Percentiles rank a stretch among this genome's conserved stretches.
phyloP scores from a whole-genome alignment of 2,329 filamentous ascomycete species.

The Trichophaea hybrida region DNA sequence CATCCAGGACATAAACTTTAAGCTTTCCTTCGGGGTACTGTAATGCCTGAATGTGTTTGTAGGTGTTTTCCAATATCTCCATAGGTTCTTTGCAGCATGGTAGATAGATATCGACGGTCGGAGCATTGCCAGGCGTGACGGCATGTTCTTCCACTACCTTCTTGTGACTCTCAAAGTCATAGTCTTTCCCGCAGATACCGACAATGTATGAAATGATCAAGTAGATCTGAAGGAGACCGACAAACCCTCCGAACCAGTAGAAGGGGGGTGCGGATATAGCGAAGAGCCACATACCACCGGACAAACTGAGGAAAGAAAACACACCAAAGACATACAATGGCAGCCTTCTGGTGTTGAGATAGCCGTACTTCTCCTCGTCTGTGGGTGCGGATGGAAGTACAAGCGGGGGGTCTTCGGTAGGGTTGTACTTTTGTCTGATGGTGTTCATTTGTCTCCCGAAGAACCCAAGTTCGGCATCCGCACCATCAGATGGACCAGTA shows the following conservation, averaged over 20 bases:
- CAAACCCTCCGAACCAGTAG: constrained; percentile 33
- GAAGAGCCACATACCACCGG: constrained; percentile 35
- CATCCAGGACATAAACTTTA: constrained; percentile 33
- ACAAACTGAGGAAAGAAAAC: constrained; percentile 33
- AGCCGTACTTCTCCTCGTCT: constrained; percentile 33
- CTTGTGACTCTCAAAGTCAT: constrained; percentile 31
- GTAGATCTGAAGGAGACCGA: constrained; percentile 33
- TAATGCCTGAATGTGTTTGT: constrained; percentile 30
- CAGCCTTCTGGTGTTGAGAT: constrained; percentile 33
- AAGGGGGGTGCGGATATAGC: constrained; percentile 31
- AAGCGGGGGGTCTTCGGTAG: constrained; percentile 29
- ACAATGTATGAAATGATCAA: constrained; percentile 34
- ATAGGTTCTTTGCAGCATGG: constrained; percentile 34
- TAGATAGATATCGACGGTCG: constrained; percentile 34
- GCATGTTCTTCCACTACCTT: constrained; percentile 29
- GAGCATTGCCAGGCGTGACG: constrained; percentile 30
- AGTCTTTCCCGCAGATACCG: constrained; percentile 32
- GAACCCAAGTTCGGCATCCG: not conserved
- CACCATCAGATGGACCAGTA: not conserved
- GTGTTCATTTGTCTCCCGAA: not conserved
- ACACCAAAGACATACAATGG: constrained; percentile 33
- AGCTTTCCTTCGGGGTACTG: constrained; percentile 32
- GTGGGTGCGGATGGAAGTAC: constrained; percentile 32
- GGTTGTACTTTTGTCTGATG: constrained; percentile 30
- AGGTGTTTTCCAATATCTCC: constrained; percentile 33